Evolutionary conservation across 257 asterid species (phyloP).

Genomic region (Paulownia fortunei): DNA sequence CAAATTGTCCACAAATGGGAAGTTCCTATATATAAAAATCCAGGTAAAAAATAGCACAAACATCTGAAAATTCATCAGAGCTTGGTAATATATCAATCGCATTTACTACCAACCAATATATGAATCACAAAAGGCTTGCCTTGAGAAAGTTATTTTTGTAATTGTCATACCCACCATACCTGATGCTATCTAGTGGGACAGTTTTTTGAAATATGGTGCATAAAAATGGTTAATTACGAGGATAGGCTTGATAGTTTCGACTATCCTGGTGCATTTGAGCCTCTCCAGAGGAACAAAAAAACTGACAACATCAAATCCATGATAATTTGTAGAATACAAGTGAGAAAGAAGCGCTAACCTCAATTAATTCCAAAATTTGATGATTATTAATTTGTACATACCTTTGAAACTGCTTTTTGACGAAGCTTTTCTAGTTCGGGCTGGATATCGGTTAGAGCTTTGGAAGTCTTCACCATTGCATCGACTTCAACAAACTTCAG

Average conservation of each 20-base stretch:
- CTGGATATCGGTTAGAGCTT: constrained; percentile 88
- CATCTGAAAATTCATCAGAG: background rate
- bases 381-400: constrained; percentile 37
- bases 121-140: background rate
- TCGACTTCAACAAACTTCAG: constrained; percentile 83
- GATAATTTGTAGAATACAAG: constrained; percentile 12
- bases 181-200: background rate
- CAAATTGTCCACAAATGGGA: background rate
- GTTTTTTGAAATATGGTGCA: background rate
- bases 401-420: constrained; percentile 98
- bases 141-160: background rate
- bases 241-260: constrained; percentile 1
- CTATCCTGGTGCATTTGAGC: constrained; percentile 25
- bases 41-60: constrained; percentile 3
- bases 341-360: background rate
- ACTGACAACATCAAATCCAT: background rate
- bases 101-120: constrained; percentile 5
- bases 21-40: constrained; percentile 19
- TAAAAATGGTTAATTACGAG: background rate
- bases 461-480: constrained; percentile 81
- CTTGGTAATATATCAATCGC: constrained; percentile 10
- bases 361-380: constrained; percentile 14
- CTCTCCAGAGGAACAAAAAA: constrained; percentile 16
- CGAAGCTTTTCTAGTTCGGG: constrained; percentile 95
- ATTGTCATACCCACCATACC: background rate